Percentiles rank a stretch among this genome's conserved stretches.
These are phyloP conservation scores for Marchantia polymorpha DNA, from an alignment of 225 moss, liverwort and hornwort species.

Conservation along the genomic window DNA sequence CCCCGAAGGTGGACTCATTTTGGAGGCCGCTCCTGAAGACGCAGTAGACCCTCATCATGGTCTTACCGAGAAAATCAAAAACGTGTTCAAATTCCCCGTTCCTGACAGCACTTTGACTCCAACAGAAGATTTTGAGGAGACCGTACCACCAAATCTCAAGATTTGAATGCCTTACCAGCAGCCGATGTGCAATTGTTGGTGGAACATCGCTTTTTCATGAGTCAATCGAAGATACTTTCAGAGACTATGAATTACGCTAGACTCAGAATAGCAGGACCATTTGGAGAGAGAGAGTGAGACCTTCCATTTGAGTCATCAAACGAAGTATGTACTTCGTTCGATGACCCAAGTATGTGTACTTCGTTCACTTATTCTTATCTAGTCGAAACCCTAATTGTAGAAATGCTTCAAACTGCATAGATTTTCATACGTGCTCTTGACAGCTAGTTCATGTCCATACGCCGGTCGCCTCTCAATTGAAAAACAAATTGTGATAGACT, in stretches of 20 bases:
- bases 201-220: not conserved
- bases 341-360: too few relatives aligned
- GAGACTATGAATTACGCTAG: not conserved
- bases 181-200: not conserved
- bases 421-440: too few relatives aligned
- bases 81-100: conserved; percentile 12
- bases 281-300: too few relatives aligned
- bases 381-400: too few relatives aligned
- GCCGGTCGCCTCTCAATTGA: too few relatives aligned
- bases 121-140: conserved; percentile 8
- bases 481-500: too few relatives aligned
- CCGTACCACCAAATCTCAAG: not conserved
- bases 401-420: too few relatives aligned
- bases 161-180: not conserved
- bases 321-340: too few relatives aligned
- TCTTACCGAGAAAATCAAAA: conserved; percentile 1
- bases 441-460: too few relatives aligned
- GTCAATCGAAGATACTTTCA: not conserved
- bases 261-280: too few relatives aligned
- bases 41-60: conserved; percentile 1
- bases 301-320: too few relatives aligned
- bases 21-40: not conserved
- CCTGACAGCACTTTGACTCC: conserved; percentile 20
- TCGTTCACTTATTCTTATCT: too few relatives aligned
- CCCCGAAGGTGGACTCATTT: conserved; percentile 13